Base-by-base conservation (phyloP, 2,329 filamentous ascomycete genomes). In the Aspergillus sp. region DNA sequence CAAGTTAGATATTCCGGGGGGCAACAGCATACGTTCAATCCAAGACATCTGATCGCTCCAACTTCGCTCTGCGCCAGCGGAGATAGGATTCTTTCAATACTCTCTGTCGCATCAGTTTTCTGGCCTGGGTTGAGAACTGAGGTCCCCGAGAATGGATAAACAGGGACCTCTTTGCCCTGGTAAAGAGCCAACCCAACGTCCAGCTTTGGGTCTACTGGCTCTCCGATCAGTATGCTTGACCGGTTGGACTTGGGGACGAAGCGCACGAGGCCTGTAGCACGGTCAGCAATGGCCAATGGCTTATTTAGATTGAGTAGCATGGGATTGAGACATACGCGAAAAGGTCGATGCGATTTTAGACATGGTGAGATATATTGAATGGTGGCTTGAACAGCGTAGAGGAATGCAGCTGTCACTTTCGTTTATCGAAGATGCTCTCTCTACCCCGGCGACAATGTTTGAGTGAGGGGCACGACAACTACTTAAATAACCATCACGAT, bases 161-260 rank as follows among this genome's bases (percentile, higher is more conserved):
- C 78, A 29, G 70, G 57, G 33, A 83, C 78, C 36, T 81, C 74
- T 50, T 78, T 66, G 33, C 77, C 77, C 41, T 77, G 72, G 51
- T 74, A 73, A 29, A 81, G 61, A 10, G 79, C 79, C 28, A 73
- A 60, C 40, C 80, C 80, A 40, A 84, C 75, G 56, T 83, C 79
- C 30, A 80, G 51, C 7, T 70, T 61, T 26, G 68, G 61, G 49
- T 79, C 73, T 32, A 72, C 64, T 2, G 79, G 79, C 55, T 82
- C 73, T 32, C 79, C 79, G 54, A 82, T 75, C 42, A 79, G 64
- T 45, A 78, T 59, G 51, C 72, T 73, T 48, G 66, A 63, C 34
- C 68, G 60, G 42, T 75, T 72, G 4, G 71, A 73, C 57, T 73
- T 76, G 45, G 79, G 75, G 12, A 75, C 61, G 56, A 82, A 82